A percentile compares a stretch with the other conserved stretches of the same genome.
phyloP scores from a whole-genome alignment of 352 stramenopile species.

The Pythium utonaiense region DNA sequence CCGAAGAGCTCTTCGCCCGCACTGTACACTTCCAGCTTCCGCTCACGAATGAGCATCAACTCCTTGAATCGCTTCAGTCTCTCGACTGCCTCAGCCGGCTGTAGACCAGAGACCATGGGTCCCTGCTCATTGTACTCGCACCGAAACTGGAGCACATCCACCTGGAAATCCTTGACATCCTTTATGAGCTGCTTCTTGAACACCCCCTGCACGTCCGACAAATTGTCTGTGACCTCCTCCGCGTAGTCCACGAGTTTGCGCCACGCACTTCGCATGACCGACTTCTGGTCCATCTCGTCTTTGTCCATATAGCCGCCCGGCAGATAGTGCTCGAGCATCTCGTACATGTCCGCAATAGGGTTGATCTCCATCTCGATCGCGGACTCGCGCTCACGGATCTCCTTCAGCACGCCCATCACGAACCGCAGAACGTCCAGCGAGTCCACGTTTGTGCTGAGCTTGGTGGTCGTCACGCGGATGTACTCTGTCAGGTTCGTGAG shows the following conservation, averaged over 20 bases:
- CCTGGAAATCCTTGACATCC: conserved; percentile 94
- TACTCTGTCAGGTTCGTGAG: conserved; percentile 96
- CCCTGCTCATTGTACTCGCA: conserved; percentile 95
- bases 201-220: conserved; percentile 92
- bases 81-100: conserved; percentile 95
- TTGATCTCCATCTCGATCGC: conserved; percentile 99
- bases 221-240: conserved; percentile 92
- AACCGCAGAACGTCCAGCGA: conserved; percentile 94
- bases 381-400: conserved; percentile 95
- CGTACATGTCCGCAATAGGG: conserved; percentile 98
- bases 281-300: conserved; percentile 99
- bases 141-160: conserved; percentile 96
- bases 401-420: conserved; percentile 97
- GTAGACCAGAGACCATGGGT: conserved; percentile 85
- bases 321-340: conserved; percentile 94
- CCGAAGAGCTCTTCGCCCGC: conserved; percentile 97
- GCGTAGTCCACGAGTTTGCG: conserved; percentile 96
- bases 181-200: conserved; percentile 98
- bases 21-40: conserved; percentile 97
- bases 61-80: conserved; percentile 97
- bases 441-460: conserved; percentile 93
- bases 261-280: conserved; percentile 96
- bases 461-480: conserved; percentile 92
- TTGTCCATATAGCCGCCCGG: conserved; percentile 98
- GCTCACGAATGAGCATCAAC: conserved; percentile 96